Percentiles rank a stretch among this genome's conserved stretches.
Conservation (phyloP, 345 rosid species). For the Eucalyptus polybractea region DNA sequence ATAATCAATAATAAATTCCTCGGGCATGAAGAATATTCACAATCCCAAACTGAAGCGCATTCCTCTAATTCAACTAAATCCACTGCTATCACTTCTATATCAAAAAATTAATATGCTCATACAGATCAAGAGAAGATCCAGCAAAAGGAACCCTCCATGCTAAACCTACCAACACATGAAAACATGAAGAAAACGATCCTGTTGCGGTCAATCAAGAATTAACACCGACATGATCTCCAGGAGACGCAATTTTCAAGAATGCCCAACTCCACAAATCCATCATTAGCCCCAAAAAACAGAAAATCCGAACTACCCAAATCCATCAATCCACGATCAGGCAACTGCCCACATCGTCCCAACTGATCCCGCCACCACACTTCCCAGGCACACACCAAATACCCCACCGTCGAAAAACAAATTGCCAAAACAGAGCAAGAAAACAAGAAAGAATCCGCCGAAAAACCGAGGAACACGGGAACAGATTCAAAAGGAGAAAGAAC, state of each 20-base stretch:
- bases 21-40: background rate
- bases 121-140: background rate
- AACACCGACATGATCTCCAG: background rate
- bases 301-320: background rate
- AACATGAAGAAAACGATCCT: background rate
- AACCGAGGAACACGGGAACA: background rate
- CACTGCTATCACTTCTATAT: background rate
- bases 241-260: background rate
- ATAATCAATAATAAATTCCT: background rate
- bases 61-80: background rate
- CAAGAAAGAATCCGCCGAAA: background rate
- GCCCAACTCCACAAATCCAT: background rate
- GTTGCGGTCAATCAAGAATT: background rate
- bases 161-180: background rate
- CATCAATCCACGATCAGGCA: background rate
- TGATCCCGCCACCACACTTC: background rate
- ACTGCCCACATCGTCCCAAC: background rate
- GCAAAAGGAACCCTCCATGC: background rate
- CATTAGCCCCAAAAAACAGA: background rate
- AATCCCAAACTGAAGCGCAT: background rate
- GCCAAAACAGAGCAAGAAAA: background rate
- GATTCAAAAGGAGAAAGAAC: background rate
- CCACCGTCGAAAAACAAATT: background rate
- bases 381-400: background rate
- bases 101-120: background rate